Conservation (phyloP, 441 rosid genomes). For the Gossypium davidsonii region DNA sequence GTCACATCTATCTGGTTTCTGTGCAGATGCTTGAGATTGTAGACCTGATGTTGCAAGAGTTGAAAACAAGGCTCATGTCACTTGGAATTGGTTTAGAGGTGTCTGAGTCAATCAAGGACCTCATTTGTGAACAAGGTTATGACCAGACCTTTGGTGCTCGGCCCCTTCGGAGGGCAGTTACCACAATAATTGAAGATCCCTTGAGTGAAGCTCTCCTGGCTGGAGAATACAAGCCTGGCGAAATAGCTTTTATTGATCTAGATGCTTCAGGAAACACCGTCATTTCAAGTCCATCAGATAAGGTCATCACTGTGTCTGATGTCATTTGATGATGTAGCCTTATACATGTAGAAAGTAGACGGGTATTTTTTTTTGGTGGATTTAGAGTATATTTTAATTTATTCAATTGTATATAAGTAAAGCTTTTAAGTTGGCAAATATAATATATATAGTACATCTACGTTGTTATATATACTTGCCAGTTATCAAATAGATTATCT, state of each 20-base stretch:
- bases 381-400: slow-evolving; percentile 2
- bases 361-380: background rate
- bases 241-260: slow-evolving; percentile 60
- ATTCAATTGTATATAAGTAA: slow-evolving; percentile 5
- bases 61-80: slow-evolving; percentile 65
- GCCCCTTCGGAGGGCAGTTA: slow-evolving; percentile 79
- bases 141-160: slow-evolving; percentile 74
- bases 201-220: slow-evolving; percentile 80
- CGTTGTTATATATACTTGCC: background rate
- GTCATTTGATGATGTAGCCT: background rate
- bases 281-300: slow-evolving; percentile 40
- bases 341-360: slow-evolving; percentile 15
- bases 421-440: background rate
- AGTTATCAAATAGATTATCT: background rate
- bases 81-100: slow-evolving; percentile 85
- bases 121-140: slow-evolving; percentile 74
- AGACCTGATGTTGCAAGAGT: slow-evolving; percentile 78
- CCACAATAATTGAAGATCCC: slow-evolving; percentile 71
- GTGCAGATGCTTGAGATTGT: slow-evolving; percentile 77
- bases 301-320: slow-evolving; percentile 47
- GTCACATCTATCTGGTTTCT: background rate
- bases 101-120: slow-evolving; percentile 64
- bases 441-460: no score
- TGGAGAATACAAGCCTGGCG: slow-evolving; percentile 74
- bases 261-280: slow-evolving; percentile 74